Base-by-base conservation (phyloP, 2,329 filamentous ascomycete species). In the Lachnellula arida region DNA sequence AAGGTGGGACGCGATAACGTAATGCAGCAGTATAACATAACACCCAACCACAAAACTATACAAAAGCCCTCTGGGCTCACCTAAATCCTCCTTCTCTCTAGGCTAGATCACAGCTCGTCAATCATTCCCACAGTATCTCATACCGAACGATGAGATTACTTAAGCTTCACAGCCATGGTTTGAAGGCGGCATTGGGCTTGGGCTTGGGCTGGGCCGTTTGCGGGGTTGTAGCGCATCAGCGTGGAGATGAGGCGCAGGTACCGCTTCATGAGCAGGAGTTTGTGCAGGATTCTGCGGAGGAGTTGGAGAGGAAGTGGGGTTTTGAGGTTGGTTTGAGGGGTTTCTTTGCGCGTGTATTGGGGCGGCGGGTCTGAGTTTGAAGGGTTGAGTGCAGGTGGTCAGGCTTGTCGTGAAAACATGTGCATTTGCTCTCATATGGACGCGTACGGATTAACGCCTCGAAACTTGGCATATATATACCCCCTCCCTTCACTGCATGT, bases 301-400 rank as follows among this genome's bases (percentile, higher is more conserved):
- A 81, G 63, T 70, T 84, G 44, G 76, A 83, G 65, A 70, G 70
- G 49, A 82, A 82, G 75, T 84, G 81, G 81, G 79, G 79, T 2
- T 73, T 73, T 46, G 81, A 84, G 71, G 81, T 82, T 67, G 65
- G 77, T 63, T 48, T 22, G 15, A 23, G 19, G 28, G 49, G 28
- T 43, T 51, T 47, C 54, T 23, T 46, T 48, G 11, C 25, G 2
- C 14, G n/a, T 46, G 37, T 40, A 25, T 42, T 42, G 25, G 37
- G 46, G 39, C 32, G 19, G 32, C 23, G 37, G 39, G 14, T 17
- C 34, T 49, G 37, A 6, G 43, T 22, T 19, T 14, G 42, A 12
- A 23, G 40, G 50, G 5, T 35, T 17, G 12, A 5, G 19, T 15
- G 35, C 32, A n/a, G 17, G 2, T 7, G 4, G 32, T 40, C 15